A percentile compares a stretch with the other conserved stretches of the same genome.
phyloP scores from a whole-genome alignment of 805 yeast genomes.

The Candida piceae region DNA sequence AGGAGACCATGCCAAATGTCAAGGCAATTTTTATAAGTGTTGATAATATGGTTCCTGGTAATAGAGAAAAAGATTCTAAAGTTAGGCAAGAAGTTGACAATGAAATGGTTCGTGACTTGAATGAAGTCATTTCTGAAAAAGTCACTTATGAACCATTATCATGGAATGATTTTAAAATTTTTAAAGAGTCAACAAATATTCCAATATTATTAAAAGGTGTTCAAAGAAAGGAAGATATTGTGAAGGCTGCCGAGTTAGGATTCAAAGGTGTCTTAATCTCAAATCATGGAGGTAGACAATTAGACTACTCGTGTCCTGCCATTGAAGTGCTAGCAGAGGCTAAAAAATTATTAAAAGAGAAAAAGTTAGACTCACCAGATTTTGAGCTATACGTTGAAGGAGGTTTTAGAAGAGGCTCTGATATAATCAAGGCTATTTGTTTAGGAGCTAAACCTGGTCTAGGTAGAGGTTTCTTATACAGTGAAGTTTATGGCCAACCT shows the following conservation, averaged over 20 bases:
- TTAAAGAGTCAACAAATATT: conserved; percentile 40
- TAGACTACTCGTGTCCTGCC: conserved; percentile 59
- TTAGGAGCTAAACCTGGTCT: conserved; percentile 53
- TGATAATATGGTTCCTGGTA: conserved; percentile 80
- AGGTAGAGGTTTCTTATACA: conserved; percentile 72
- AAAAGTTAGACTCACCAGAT: conserved; percentile 44
- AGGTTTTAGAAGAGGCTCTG: conserved; percentile 40
- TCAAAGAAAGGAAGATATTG: conserved; percentile 61
- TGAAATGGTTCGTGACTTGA: conserved; percentile 11
- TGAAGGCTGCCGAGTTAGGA: conserved; percentile 52
- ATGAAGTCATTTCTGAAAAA: conserved; percentile 8
- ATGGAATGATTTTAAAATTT: conserved; percentile 57
- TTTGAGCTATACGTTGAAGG: conserved; percentile 49
- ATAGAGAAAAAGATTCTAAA: conserved; percentile 81
- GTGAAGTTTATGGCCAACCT: conserved; percentile 71
- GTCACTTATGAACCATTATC: conserved; percentile 34
- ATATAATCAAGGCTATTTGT: conserved; percentile 38
- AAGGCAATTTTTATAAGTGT: conserved; percentile 80
- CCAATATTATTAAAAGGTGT: conserved; percentile 59
- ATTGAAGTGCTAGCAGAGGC: conserved; percentile 57
- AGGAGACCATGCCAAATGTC: conserved; percentile 46
- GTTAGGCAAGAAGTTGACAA: conserved; percentile 51
- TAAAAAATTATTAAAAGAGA: conserved; percentile 37
- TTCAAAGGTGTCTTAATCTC: conserved; percentile 62
- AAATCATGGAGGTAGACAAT: conserved; percentile 72